These are phyloP conservation scores for Centrapalus pauciflorus DNA, from an alignment of 129 eudicot species.

Conservation along the genomic window DNA sequence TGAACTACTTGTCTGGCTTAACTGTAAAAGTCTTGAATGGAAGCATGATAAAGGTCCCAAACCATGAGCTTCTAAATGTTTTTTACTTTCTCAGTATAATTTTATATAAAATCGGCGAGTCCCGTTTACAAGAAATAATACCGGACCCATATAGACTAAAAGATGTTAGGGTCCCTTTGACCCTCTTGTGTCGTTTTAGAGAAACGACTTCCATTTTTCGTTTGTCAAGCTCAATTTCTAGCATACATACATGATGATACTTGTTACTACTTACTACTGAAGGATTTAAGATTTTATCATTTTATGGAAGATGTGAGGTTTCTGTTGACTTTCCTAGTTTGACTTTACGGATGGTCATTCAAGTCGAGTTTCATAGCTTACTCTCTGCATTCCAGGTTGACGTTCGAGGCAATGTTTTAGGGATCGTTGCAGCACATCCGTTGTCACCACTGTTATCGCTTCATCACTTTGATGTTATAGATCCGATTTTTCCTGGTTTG, in stretches of 20 bases:
- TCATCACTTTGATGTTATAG: conserved; percentile 74
- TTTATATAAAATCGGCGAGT: no score
- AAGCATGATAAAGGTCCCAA: no score
- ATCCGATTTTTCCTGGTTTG: conserved; percentile 76
- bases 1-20: no score
- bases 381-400: conserved; percentile 47
- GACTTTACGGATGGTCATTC: neutral
- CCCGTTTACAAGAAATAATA: no score
- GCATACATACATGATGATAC: neutral
- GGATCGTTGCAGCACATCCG: conserved; percentile 82
- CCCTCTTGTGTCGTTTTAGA: no score
- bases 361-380: neutral
- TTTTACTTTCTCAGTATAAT: no score
- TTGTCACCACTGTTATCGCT: conserved; percentile 64
- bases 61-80: no score
- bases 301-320: neutral
- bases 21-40: no score
- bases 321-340: neutral
- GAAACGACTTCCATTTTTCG: no score
- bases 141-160: no score
- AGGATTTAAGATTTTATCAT: neutral
- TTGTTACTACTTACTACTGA: no score
- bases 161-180: no score
- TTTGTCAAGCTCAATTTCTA: neutral
- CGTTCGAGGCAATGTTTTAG: conserved; percentile 61